Evolutionary conservation across 768 basidiomycete genomes (phyloP).

Genomic region (Boletus sp.): DNA sequence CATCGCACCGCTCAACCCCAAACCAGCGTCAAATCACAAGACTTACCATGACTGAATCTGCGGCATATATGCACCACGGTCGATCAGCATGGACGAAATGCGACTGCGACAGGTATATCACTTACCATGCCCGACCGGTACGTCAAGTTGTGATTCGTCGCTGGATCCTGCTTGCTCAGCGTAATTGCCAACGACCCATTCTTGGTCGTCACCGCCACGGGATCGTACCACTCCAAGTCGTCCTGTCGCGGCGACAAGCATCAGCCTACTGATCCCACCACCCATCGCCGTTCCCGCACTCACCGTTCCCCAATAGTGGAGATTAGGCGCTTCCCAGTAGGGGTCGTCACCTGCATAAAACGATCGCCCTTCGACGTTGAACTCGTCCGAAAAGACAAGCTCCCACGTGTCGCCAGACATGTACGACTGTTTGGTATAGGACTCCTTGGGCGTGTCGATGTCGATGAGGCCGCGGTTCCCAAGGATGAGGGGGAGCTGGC

Average conservation of each 20-base stretch:
- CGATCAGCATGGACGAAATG: constrained; percentile 24
- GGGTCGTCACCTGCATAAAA: constrained; percentile 72
- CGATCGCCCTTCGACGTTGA: constrained; percentile 65
- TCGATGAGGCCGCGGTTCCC: constrained; percentile 53
- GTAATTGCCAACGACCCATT: constrained; percentile 51
- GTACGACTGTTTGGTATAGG: constrained; percentile 40
- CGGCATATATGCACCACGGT: constrained; percentile 3
- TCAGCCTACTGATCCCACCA: constrained; percentile 1
- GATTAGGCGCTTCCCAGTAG: constrained; percentile 50
- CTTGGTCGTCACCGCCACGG: constrained; percentile 46
- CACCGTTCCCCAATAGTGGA: constrained; percentile 69
- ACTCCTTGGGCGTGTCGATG: constrained; percentile 47
- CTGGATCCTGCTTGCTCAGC: constrained; percentile 40
- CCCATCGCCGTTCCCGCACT: constrained; percentile 5
- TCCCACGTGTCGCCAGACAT: constrained; percentile 34
- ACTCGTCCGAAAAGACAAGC: constrained; percentile 82
- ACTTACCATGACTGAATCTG: constrained; percentile 32
- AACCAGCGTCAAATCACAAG: background rate
- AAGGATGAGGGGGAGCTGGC: constrained; percentile 51
- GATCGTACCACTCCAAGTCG: constrained; percentile 61
- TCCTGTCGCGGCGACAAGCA: constrained; percentile 9
- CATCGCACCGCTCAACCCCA: constrained; percentile 1
- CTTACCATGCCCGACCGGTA: constrained; percentile 42
- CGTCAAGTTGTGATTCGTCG: constrained; percentile 44
- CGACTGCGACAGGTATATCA: background rate